Base-by-base conservation (phyloP, 2,329 filamentous ascomycete species). In the Curvularia lunata region DNA sequence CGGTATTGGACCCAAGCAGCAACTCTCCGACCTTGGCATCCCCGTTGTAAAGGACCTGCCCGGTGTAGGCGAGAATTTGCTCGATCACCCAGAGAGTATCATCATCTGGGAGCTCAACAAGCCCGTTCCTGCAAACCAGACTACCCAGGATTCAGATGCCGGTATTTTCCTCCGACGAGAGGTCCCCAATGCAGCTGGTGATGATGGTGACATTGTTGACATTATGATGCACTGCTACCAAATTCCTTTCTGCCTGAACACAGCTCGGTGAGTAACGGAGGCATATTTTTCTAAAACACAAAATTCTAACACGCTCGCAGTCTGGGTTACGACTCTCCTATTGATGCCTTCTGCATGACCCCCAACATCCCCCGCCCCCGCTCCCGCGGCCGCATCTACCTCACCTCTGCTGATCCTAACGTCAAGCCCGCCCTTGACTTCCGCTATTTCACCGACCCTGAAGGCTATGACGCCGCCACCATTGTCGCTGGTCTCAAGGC, bases 201-300 rank as follows among this genome's bases (percentile, higher is more conserved):
- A 80, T 1, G 91, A 96, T 67, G 89, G 89, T 51, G 85, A 90
- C 61, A 88, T 91, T 54, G 90, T 90, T 63, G 92, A 97, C 73
- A 80, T 96, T 71, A 96, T 96, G 92, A 95, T 95, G 90, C 92
- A 96, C 81, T 96, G 92, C 85, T 96, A 96, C 82, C 92, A 96
- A 79, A 96, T 96, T 66, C 92, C 92, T 52, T 96, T 96, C 80
- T 91, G 88, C 62, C 86, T 92, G 67, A 96, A 96, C 84, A 97
- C 92, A 1, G 81, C 84, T 54, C 88, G 91, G 75, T 77, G 73
- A 64, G 70, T 45, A 10, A 28, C 32, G 5, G 19, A 8, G 32
- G 38, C 4, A 4, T 16, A 37, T n/a, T 19, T 18, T n/a, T 27
- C n/a, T 23, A 21, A 12, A 21, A 55, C 12, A 18, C 6, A n/a